Conservation (phyloP, 257 asterid species). For the Petrea volubilis region DNA sequence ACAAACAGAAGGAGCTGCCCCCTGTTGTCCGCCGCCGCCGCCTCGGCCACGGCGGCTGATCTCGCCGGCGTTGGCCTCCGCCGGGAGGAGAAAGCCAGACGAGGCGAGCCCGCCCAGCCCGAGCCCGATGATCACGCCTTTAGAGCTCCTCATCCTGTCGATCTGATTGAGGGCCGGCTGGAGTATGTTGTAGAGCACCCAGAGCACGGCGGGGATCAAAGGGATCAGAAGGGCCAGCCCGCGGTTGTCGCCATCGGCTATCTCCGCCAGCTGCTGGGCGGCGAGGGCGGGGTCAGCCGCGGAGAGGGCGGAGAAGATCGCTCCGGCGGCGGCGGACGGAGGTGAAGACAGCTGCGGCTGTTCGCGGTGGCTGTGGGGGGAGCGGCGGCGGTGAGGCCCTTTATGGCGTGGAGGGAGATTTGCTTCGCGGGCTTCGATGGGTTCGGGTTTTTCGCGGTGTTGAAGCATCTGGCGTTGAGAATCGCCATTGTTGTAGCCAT, state of each 20-base stretch:
- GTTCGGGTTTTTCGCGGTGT: conserved; percentile 25
- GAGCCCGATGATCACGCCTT: conserved; percentile 66
- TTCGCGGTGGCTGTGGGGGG: conserved; percentile 4
- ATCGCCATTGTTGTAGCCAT: conserved; percentile 70
- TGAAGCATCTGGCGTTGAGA: conserved; percentile 60
- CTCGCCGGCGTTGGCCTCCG: conserved; percentile 60
- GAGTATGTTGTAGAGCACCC: conserved; percentile 90
- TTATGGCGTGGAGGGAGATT: conserved; percentile 44
- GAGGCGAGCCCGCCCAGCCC: conserved; percentile 73
- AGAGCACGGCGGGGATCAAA: conserved; percentile 70
- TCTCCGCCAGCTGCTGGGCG: conserved; percentile 81
- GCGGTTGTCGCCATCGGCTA: conserved; percentile 90
- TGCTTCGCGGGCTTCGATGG: conserved; percentile 37
- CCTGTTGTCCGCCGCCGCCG: conserved; percentile 65
- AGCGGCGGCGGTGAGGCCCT: conserved; percentile 38
- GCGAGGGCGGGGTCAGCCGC: conserved; percentile 77
- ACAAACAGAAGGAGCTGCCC: conserved; percentile 82
- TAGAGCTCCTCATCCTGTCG: conserved; percentile 67
- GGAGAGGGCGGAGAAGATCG: conserved; percentile 73
- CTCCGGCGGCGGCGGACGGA: conserved; percentile 66
- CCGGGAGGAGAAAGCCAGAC: conserved; percentile 47
- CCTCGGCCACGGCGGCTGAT: conserved; percentile 55
- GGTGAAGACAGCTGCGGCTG: conserved; percentile 29
- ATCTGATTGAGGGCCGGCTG: conserved; percentile 90
- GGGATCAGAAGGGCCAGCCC: conserved; percentile 79